phyloP scores from a whole-genome alignment of 78 protist species.

The Cavenderia fasciculata region DNA sequence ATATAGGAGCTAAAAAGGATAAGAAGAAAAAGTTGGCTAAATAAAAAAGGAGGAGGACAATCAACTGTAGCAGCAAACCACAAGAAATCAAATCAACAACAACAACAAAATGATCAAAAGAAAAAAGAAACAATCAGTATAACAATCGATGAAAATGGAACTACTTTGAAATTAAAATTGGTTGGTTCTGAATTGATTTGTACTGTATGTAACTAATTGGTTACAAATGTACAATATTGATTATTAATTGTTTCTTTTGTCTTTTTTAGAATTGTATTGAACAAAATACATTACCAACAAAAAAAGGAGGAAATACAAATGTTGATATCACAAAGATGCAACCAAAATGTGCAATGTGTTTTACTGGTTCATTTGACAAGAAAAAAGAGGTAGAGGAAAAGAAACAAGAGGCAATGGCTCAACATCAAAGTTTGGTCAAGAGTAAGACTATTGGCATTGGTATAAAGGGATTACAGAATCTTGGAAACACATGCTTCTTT shows the following conservation, averaged over 20 bases:
- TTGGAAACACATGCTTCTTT: constrained; percentile 78
- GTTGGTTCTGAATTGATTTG: constrained; percentile 27
- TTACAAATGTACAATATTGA: neutral
- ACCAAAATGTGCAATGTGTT: neutral
- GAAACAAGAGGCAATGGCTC: neutral
- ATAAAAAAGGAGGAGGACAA: too few species aligned
- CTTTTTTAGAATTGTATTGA: neutral
- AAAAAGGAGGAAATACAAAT: neutral
- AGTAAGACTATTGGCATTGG: constrained; percentile 26
- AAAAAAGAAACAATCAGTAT: neutral
- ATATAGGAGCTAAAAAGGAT: constrained; percentile 2
- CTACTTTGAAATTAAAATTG: constrained; percentile 28
- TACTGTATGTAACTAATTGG: constrained; percentile 4
- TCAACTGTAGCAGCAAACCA: neutral
- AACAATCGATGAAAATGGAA: constrained; percentile 32
- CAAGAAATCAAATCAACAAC: neutral
- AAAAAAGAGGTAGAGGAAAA: neutral
- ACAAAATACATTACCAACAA: neutral
- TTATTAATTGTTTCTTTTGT: neutral
- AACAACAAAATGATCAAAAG: neutral
- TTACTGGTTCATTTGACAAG: neutral
- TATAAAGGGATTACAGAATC: constrained; percentile 58
- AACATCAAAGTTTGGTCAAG: neutral
- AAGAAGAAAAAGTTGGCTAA: constrained; percentile 3
- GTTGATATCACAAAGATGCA: neutral